These are phyloP conservation scores for Pelargonium australe DNA, from an alignment of 441 rosid genomes.

Conservation along the genomic window DNA sequence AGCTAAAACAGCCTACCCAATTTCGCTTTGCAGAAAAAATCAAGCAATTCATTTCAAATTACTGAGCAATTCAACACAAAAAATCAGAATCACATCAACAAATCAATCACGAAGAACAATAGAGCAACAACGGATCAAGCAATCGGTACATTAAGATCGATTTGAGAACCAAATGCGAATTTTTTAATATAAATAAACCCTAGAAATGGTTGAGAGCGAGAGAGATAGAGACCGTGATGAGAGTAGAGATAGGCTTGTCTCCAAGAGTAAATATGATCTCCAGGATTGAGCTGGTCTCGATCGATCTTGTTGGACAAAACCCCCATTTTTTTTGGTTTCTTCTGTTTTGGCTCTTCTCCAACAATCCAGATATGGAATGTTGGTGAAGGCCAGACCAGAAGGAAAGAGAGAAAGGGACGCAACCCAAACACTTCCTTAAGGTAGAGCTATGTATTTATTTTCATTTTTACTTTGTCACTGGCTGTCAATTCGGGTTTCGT, in stretches of 20 bases:
- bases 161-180: neutral
- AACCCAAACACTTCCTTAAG: too few species aligned
- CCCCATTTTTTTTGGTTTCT: conserved; percentile 32
- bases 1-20: neutral
- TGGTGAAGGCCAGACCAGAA: neutral
- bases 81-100: neutral
- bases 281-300: conserved; percentile 39
- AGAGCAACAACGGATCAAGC: neutral
- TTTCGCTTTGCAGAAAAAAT: too few species aligned
- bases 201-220: neutral
- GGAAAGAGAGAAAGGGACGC: neutral
- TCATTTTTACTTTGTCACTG: too few species aligned
- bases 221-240: conserved; percentile 44
- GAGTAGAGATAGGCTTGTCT: conserved; percentile 60
- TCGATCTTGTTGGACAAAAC: conserved; percentile 41
- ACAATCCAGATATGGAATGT: neutral
- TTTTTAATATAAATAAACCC: neutral
- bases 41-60: neutral
- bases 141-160: neutral
- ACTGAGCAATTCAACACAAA: neutral
- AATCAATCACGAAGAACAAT: neutral
- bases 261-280: conserved; percentile 72
- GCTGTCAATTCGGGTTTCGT: too few species aligned
- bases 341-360: neutral
- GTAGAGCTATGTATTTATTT: too few species aligned